These are phyloP conservation scores for Colletotrichum plurivorum DNA, from an alignment of 2,329 filamentous ascomycete species.

Conservation along the genomic window DNA sequence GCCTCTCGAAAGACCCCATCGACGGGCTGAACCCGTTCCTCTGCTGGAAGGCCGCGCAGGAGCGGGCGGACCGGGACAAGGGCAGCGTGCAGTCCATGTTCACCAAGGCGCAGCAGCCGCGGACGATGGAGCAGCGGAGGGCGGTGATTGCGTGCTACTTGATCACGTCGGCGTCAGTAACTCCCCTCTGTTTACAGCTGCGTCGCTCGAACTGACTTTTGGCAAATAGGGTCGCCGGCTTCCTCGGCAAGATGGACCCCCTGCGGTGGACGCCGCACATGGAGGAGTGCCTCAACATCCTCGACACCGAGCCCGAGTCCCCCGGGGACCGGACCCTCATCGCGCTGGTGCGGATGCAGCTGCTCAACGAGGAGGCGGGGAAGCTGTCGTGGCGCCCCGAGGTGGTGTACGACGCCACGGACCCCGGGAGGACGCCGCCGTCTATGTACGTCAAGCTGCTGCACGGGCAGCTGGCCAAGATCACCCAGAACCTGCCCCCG, in stretches of 20 bases:
- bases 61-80: slow-evolving; percentile 22
- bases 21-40: slow-evolving; percentile 32
- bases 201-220: not conserved
- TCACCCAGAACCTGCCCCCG: slow-evolving; percentile 44
- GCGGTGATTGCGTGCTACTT: slow-evolving; percentile 41
- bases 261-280: slow-evolving; percentile 69
- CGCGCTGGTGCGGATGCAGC: slow-evolving; percentile 53
- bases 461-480: slow-evolving; percentile 44
- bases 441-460: slow-evolving; percentile 49
- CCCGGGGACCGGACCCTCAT: slow-evolving; percentile 63
- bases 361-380: slow-evolving; percentile 46
- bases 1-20: slow-evolving; percentile 47
- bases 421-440: slow-evolving; percentile 37
- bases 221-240: slow-evolving; percentile 2
- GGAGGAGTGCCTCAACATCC: slow-evolving; percentile 64
- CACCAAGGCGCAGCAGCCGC: slow-evolving; percentile 17
- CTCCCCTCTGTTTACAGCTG: not conserved
- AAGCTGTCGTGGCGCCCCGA: slow-evolving; percentile 45
- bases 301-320: slow-evolving; percentile 58
- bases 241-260: slow-evolving; percentile 56
- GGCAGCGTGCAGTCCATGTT: slow-evolving; percentile 2
- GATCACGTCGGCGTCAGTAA: slow-evolving; percentile 23
- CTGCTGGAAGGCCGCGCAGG: slow-evolving; percentile 37
- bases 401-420: not conserved
- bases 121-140: slow-evolving; percentile 43